These are phyloP conservation scores for Dianthus caryophyllus DNA, from an alignment of 148 eudicot species.

Conservation along the genomic window DNA sequence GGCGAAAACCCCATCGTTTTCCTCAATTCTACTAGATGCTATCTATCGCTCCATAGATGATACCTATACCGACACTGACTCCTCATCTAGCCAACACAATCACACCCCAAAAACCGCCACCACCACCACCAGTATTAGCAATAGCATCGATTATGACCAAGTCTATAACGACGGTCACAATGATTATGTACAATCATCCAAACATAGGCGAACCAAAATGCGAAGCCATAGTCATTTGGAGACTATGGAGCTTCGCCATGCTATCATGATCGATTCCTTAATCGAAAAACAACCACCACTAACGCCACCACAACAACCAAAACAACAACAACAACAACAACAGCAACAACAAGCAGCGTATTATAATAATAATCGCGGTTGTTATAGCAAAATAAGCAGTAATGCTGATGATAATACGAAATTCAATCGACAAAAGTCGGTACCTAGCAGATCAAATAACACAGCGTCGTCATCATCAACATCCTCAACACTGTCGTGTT, in stretches of 20 bases:
- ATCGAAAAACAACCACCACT: slow-evolving; percentile 34
- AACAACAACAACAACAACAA: neutral
- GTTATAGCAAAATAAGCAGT: neutral
- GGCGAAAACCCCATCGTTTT: slow-evolving; percentile 53
- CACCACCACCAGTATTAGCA: neutral
- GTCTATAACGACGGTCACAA: too few species aligned
- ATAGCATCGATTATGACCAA: neutral
- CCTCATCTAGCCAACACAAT: slow-evolving; percentile 10
- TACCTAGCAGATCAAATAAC: neutral
- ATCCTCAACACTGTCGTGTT: slow-evolving; percentile 1
- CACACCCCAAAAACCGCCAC: slow-evolving; percentile 1
- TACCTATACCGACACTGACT: slow-evolving; percentile 5
- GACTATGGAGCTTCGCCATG: slow-evolving; percentile 46
- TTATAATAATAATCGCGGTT: neutral
- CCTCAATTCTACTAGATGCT: slow-evolving; percentile 68
- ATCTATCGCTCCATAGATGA: slow-evolving; percentile 60
- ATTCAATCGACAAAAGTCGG: slow-evolving; percentile 28
- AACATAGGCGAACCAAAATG: slow-evolving; percentile 22
- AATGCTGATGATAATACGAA: slow-evolving; percentile 4
- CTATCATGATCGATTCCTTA: slow-evolving; percentile 66
- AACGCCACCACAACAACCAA: neutral
- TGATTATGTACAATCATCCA: neutral
- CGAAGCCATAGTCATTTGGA: slow-evolving; percentile 26
- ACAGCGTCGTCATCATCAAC: slow-evolving; percentile 13
- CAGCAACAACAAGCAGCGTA: neutral